phyloP scores from a whole-genome alignment of 2,329 filamentous ascomycete genomes.

The Cladosporium sp. region DNA sequence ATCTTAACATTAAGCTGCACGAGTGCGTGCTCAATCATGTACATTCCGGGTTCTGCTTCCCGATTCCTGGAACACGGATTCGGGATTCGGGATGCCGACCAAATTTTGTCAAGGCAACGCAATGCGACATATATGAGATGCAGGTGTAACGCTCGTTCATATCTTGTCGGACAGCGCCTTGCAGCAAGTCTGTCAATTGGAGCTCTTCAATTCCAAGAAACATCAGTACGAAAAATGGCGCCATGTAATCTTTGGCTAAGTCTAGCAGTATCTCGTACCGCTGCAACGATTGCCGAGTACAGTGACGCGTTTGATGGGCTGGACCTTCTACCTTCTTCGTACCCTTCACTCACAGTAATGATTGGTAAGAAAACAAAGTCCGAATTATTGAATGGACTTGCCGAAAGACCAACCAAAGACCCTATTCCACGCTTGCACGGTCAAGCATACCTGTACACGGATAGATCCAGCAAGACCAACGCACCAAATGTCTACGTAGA shows the following conservation, averaged over 20 bases:
- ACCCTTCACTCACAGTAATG: constrained; percentile 1
- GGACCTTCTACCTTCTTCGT: neutral
- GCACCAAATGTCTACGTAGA: neutral
- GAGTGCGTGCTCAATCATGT: neutral
- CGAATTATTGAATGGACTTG: neutral
- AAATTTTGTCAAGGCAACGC: neutral
- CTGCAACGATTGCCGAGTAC: constrained; percentile 2
- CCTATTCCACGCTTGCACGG: constrained; percentile 4
- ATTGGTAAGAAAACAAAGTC: constrained; percentile 4
- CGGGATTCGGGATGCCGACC: neutral
- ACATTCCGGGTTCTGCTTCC: neutral
- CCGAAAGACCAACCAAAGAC: neutral
- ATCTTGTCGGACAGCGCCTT: too few relatives aligned
- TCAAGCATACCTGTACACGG: constrained; percentile 1
- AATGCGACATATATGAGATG: constrained; percentile 3
- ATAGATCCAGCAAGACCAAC: neutral
- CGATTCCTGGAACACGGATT: neutral
- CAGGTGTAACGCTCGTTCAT: too few relatives aligned
- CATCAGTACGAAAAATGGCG: too few relatives aligned
- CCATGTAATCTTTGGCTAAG: constrained; percentile 2
- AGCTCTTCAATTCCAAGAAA: too few relatives aligned
- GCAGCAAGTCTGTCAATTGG: too few relatives aligned
- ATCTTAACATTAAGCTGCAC: neutral
- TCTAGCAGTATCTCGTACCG: neutral
- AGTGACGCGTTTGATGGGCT: neutral